Evolutionary conservation across 108 stramenopile genomes (phyloP).

Genomic region (Skeletonema costatum): DNA sequence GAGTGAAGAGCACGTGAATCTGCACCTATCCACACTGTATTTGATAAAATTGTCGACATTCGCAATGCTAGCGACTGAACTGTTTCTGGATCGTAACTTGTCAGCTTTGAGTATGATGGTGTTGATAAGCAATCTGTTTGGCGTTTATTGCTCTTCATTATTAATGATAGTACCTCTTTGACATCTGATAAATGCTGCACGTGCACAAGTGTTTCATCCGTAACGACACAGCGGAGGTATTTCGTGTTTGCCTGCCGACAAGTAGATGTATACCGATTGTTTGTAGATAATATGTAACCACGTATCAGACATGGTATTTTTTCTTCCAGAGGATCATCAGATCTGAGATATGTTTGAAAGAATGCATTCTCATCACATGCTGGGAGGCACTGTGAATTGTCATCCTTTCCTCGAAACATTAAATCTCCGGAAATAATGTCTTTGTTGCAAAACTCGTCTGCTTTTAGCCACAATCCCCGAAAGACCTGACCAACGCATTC

Average conservation of each 20-base stretch:
- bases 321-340: constrained; percentile 45
- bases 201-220: constrained; percentile 18
- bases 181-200: constrained; percentile 4
- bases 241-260: not conserved
- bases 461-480: constrained; percentile 32
- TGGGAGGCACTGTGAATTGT: not conserved
- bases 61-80: constrained; percentile 32
- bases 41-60: constrained; percentile 32
- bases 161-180: not conserved
- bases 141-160: not conserved
- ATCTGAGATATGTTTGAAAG: constrained; percentile 22
- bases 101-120: constrained; percentile 13
- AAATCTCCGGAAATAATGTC: constrained; percentile 17
- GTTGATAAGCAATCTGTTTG: not conserved
- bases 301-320: constrained; percentile 36
- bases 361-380: not conserved
- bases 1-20: constrained; percentile 12
- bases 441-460: constrained; percentile 6
- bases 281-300: constrained; percentile 39
- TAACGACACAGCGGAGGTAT: constrained; percentile 16
- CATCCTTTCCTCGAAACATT: constrained; percentile 18
- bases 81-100: constrained; percentile 41
- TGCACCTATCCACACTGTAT: constrained; percentile 38
- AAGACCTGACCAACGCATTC: constrained; percentile 2
- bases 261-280: not conserved